phyloP scores from a whole-genome alignment of 768 basidiomycete species.

The Russula ochroleuca region DNA sequence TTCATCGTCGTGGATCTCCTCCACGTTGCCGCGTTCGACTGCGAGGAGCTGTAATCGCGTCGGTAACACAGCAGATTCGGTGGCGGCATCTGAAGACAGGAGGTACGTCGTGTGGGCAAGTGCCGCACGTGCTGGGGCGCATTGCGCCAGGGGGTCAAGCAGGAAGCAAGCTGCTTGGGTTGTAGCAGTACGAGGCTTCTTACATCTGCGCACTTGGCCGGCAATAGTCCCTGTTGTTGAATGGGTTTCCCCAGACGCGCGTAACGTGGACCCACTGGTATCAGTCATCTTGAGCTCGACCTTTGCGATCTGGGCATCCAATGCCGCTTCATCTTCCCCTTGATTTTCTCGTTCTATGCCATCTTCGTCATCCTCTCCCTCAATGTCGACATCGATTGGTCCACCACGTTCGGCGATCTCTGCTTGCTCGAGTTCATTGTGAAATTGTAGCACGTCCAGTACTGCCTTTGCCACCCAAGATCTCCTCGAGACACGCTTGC shows the following conservation, averaged over 20 bases:
- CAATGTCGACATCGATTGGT: constrained; percentile 39
- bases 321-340: constrained; percentile 3
- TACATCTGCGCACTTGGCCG: constrained; percentile 32
- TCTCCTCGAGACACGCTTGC: constrained; percentile 50
- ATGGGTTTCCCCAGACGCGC: neutral
- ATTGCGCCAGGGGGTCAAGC: constrained; percentile 49
- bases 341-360: constrained; percentile 23
- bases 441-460: constrained; percentile 65
- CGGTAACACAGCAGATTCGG: constrained; percentile 36
- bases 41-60: constrained; percentile 66
- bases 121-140: constrained; percentile 21
- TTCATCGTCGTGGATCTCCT: constrained; percentile 61
- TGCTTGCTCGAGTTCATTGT: constrained; percentile 55
- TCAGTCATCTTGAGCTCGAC: constrained; percentile 3
- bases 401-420: constrained; percentile 36
- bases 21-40: constrained; percentile 53
- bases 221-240: constrained; percentile 1
- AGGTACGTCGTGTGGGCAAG: constrained; percentile 44
- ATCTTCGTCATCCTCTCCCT: constrained; percentile 34
- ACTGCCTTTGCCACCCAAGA: constrained; percentile 60
- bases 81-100: constrained; percentile 43
- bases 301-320: constrained; percentile 9
- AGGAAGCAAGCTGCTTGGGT: constrained; percentile 52
- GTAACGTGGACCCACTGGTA: neutral
- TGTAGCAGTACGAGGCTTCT: constrained; percentile 35